Base-by-base conservation (phyloP, 1,284 basidiomycete genomes). In the Leccinum fallax region DNA sequence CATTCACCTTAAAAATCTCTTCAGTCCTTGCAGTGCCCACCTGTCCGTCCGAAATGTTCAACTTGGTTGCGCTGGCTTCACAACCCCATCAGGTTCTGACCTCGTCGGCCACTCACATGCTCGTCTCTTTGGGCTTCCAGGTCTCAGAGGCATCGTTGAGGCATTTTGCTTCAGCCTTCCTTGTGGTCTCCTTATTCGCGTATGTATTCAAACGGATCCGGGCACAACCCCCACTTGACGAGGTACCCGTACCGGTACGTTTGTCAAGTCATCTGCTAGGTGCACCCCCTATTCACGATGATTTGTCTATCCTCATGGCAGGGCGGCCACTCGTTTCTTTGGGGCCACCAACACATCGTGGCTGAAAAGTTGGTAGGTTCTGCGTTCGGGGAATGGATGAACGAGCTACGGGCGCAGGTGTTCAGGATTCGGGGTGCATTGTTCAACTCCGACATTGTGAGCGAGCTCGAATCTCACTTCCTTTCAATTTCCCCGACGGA, bases 271-370 rank as follows among this genome's bases (percentile, higher is more conserved):
- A n/a, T 21, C 6, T 8, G 3, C 5, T 19, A 40, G 16, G 2
- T 21, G 24, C 4, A 5, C 15, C 13, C 7, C 46, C 10, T 4
- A 4, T 7, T 28, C 10, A n/a, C 8, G 32, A 10, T 49, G 4
- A n/a, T 38, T 9, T 16, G 6, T 24, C 2, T 6, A 16, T 19
- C 7, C 26, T 53, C 19, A 13, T 9, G 10, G 2, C 40, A 63
- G 61, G 19, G n/a, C 16, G 40, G 21, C 4, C 8, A 5, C 13
- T 63, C 61, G 40, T 34, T 62, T 16, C 43, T 63, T 9, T 63
- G 55, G 61, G 60, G 61, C 7, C 60, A 63, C n/a, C 60, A 63
- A 30, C 61, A 53, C n/a, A 54, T 28, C 11, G 55, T 11, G 2
- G 55, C 52, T 5, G 60, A 62, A 16, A 57, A 38, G n/a, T 62